phyloP scores from a whole-genome alignment of 2,329 filamentous ascomycete species.

The Cytospora mali region DNA sequence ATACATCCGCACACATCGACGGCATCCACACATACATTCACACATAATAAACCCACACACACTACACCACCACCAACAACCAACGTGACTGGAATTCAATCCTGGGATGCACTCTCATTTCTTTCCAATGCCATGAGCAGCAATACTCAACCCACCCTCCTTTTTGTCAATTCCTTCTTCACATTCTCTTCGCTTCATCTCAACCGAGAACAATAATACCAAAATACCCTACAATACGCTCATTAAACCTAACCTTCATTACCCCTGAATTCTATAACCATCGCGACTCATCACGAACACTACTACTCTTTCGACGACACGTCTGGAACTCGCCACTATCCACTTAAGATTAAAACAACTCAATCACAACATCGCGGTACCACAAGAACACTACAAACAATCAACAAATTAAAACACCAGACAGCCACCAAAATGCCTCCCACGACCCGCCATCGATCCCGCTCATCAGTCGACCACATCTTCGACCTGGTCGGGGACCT shows the following conservation, averaged over 20 bases:
- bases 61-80: too few species aligned
- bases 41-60: too few species aligned
- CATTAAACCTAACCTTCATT: neutral
- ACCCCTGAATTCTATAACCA: neutral
- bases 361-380: too few species aligned
- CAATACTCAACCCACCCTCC: slow-evolving; percentile 8
- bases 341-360: neutral
- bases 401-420: neutral
- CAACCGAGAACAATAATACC: neutral
- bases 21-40: slow-evolving; percentile 1
- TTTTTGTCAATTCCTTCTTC: slow-evolving; percentile 1
- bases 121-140: slow-evolving; percentile 16
- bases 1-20: neutral
- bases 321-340: neutral
- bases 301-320: neutral
- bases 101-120: slow-evolving; percentile 2
- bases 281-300: neutral
- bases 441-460: slow-evolving; percentile 33
- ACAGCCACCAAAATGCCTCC: slow-evolving; percentile 26
- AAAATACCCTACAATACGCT: slow-evolving; percentile 2
- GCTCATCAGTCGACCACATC: slow-evolving; percentile 37
- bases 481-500: slow-evolving; percentile 35
- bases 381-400: neutral
- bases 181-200: slow-evolving; percentile 10
- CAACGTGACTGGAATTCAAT: neutral